Evolutionary conservation across 805 yeast species (phyloP), one percentile per base, ranked within the genome.

Genomic region (Pichia ethanolica): DNA sequence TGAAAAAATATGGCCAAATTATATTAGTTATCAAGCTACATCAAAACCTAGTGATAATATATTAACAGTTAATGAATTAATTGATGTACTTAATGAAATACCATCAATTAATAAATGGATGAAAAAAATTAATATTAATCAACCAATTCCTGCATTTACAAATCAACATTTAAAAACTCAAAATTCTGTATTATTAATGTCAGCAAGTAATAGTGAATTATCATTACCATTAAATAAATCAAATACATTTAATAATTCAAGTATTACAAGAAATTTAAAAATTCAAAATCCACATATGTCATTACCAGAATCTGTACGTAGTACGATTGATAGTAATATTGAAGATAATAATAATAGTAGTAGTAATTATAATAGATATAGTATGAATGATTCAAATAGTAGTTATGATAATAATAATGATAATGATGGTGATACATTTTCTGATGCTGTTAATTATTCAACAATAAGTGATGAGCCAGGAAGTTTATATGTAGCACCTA

Each of bases 1-100:
- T 1, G 34, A 47, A 7, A 53, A 52, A 2, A 11, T 48, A 41
- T 61, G 65, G 65, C 61, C 59, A 3, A 47, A 40, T 12, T 38
- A 42, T 35, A 38, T 49, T 12, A 44, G 44, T n/a, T 45, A 50
- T 39, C 33, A 35, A 27, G 48, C 50, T 11, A 9, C 30, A 14
- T 34, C 51, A 5, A 9, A 11, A 4, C 42, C 54, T 10, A 42
- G 50, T 39, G 14, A 35, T 1, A 7, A 4, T n/a, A 25, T 32
- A 13, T 42, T 52, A 26, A 45, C 46, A 1, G 33, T 30, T 28
- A 46, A 32, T n/a, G 45, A 46, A 33, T 30, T 44, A 34, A 1
- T 39, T 20, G 7, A 27, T 20, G 47, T 47, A n/a, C 44, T 49
- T 7, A 13, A 14, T 8, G 27, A 36, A n/a, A 45, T 46, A 10